These are phyloP conservation scores for Phellopilus nigrolimitatus DNA, from an alignment of 1,284 basidiomycete genomes.

Conservation along the genomic window DNA sequence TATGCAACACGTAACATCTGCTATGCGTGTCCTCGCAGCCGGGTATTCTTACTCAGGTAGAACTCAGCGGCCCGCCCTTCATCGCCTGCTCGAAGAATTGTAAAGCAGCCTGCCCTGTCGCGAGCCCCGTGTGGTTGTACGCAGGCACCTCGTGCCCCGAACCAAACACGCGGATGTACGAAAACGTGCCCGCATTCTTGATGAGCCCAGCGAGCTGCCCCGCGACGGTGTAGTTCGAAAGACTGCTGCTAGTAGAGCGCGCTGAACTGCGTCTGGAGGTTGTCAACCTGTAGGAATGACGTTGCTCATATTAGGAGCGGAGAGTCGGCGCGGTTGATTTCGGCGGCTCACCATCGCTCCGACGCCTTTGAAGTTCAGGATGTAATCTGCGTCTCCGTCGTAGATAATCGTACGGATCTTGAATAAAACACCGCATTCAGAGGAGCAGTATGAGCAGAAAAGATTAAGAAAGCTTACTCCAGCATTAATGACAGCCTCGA, in stretches of 20 bases:
- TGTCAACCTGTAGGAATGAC: slow-evolving; percentile 37
- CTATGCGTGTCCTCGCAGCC: too few species aligned
- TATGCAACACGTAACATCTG: too few species aligned
- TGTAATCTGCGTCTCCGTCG: slow-evolving; percentile 41
- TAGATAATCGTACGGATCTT: slow-evolving; percentile 18
- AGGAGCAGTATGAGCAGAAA: slow-evolving; percentile 39
- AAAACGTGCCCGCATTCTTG: slow-evolving; percentile 60
- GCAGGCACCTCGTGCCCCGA: slow-evolving; percentile 50
- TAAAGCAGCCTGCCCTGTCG: slow-evolving; percentile 28
- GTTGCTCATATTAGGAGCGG: too few species aligned
- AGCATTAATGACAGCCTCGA: slow-evolving; percentile 56
- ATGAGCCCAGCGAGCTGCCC: slow-evolving; percentile 47
- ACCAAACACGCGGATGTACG: slow-evolving; percentile 51
- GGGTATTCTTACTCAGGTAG: too few species aligned
- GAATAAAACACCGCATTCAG: background rate
- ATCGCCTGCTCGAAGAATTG: slow-evolving; percentile 31
- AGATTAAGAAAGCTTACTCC: slow-evolving; percentile 42
- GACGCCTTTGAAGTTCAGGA: slow-evolving; percentile 55
- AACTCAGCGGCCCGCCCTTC: slow-evolving; percentile 19
- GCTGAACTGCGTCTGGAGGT: slow-evolving; percentile 39
- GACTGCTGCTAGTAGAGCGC: slow-evolving; percentile 34
- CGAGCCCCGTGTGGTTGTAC: slow-evolving; percentile 29
- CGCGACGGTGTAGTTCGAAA: slow-evolving; percentile 46
- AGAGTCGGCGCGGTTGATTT: background rate
- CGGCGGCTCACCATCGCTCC: slow-evolving; percentile 49